A percentile compares a stretch with the other conserved stretches of the same genome.
Conservation (phyloP, 257 asterid genomes). For the Henckelia pumila region DNA sequence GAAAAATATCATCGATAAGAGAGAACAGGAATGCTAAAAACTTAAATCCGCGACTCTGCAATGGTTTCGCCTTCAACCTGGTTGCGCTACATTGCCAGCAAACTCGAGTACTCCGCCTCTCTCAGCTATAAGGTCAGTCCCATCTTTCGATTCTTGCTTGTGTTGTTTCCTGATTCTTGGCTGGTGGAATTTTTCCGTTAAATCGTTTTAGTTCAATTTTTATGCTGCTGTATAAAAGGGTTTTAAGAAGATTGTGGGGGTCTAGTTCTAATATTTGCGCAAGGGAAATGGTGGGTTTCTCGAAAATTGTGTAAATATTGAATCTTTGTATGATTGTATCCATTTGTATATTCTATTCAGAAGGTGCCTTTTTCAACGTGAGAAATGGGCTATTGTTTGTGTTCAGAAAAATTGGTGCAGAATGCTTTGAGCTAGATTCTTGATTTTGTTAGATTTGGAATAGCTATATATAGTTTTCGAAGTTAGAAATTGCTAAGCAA, state of each 20-base stretch:
- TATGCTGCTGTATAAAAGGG: background rate
- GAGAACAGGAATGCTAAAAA: too few relatives aligned
- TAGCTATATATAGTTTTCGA: background rate
- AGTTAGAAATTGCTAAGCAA: background rate
- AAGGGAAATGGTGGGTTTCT: slow-evolving; percentile 16
- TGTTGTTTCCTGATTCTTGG: slow-evolving; percentile 4
- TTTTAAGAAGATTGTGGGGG: background rate
- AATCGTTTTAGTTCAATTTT: background rate
- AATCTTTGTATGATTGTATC: background rate
- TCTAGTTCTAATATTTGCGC: background rate
- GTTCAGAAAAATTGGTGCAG: background rate
- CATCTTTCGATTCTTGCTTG: background rate
- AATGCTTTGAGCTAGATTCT: background rate
- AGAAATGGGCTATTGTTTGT: background rate
- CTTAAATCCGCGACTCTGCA: background rate
- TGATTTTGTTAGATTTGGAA: slow-evolving; percentile 7
- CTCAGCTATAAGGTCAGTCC: slow-evolving; percentile 49
- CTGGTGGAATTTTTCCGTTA: background rate
- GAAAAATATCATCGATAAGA: too few relatives aligned
- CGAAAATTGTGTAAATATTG: background rate
- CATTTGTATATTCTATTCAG: background rate
- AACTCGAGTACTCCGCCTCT: slow-evolving; percentile 50
- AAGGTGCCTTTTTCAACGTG: background rate
- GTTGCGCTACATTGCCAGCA: slow-evolving; percentile 56
- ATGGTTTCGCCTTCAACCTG: slow-evolving; percentile 69